Base-by-base conservation (phyloP, 2,329 filamentous ascomycete genomes). In the Penicillium sp. region DNA sequence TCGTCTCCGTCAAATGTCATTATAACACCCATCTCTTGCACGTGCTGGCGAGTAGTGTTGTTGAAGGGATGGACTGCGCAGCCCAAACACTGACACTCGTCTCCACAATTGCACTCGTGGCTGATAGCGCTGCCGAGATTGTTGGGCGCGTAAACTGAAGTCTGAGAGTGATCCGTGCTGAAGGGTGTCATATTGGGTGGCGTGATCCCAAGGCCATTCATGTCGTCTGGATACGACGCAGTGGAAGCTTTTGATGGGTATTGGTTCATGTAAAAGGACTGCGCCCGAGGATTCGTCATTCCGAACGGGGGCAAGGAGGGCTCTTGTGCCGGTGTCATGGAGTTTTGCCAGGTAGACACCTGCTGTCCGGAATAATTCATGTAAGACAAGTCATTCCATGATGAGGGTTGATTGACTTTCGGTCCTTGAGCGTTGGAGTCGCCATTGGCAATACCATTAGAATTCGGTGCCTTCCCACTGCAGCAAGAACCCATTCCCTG, bases 11-110 rank as follows among this genome's bases (percentile, higher is more conserved):
- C 69, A 10, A 73, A 64, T 3, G 73, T 70, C 63, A 80, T 75
- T 60, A 79, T 70, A 39, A 72, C 70, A 44, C 78, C 77, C 76
- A 81, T 79, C 63, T 78, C 75, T 62, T 78, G 76, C 39, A 81
- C 76, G 60, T 78, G 75, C 50, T 79, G 73, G 53, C 74, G 70
- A 1, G 79, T 81, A 11, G 77, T 77, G 31, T 73, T 72, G 60
- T 81, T 81, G 62, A 75, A 81, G 2, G 79, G 79, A 64, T 81
- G 79, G 39, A 74, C 69, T 16, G 76, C 74, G 65, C 79, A 81
- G 16, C 77, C 79, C 33, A 81, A 62, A 61, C 79, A 81, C 60
- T 80, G 73, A 56, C 79, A 81, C 6, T 70, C 70, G 50, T 79
- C 75, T 22, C 79, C 79, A 60, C 79, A 81, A 43, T 67, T 69